phyloP scores from a whole-genome alignment of 2,329 filamentous ascomycete species.

The Tolypocladium amazonense region DNA sequence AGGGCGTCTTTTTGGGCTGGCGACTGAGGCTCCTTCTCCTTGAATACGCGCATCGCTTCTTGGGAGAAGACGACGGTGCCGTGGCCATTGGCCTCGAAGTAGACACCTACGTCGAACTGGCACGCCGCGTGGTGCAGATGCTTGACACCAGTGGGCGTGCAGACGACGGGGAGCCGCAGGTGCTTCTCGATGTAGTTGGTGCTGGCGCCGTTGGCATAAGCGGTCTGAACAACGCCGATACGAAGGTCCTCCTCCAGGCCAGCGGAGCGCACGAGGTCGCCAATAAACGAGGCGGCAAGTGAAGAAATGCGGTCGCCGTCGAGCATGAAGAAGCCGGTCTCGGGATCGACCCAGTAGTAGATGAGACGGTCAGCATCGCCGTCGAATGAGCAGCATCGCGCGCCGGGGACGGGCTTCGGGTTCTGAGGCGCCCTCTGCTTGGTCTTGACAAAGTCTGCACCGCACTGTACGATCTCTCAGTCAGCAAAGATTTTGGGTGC shows the following conservation, averaged over 20 bases:
- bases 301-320: constrained; percentile 96
- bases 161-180: constrained; percentile 79
- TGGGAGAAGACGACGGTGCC: constrained; percentile 92
- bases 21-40: constrained; percentile 71
- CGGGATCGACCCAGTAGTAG: constrained; percentile 83
- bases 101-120: constrained; percentile 90
- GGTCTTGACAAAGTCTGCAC: constrained; percentile 96
- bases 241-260: constrained; percentile 71
- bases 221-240: constrained; percentile 92
- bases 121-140: constrained; percentile 94
- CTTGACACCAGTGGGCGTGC: constrained; percentile 93
- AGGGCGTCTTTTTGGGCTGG: constrained; percentile 86
- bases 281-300: constrained; percentile 85
- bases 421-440: constrained; percentile 81
- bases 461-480: constrained; percentile 47
- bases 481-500: constrained; percentile 1
- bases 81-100: constrained; percentile 98
- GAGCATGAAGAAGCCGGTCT: constrained; percentile 79
- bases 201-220: constrained; percentile 92
- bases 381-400: constrained; percentile 82
- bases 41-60: constrained; percentile 69
- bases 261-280: constrained; percentile 71
- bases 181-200: constrained; percentile 86
- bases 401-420: constrained; percentile 65
- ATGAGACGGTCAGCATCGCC: constrained; percentile 93